Evolutionary conservation across 1,284 basidiomycete genomes (phyloP).

Genomic region (Laetiporus sulphureus): DNA sequence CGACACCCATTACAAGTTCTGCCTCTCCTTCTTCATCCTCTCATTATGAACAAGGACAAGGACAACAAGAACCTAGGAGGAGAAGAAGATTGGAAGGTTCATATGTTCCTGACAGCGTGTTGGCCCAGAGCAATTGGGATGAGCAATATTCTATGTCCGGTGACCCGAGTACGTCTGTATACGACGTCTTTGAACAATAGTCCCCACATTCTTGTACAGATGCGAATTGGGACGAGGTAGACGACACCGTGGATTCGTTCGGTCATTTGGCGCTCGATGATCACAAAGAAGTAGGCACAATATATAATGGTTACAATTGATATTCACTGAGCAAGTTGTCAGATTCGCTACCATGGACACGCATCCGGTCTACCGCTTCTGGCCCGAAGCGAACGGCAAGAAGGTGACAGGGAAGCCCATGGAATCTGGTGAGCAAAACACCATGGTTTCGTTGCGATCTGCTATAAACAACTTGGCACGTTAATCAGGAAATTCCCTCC

Average conservation of each 20-base stretch:
- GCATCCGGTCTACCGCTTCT: constrained; percentile 74
- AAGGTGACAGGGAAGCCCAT: constrained; percentile 48
- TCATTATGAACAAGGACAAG: neutral
- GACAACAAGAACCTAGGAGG: constrained; percentile 7
- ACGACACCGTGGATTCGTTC: constrained; percentile 53
- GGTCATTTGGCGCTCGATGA: constrained; percentile 81
- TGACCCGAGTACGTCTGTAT: constrained; percentile 6
- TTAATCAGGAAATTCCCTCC: constrained; percentile 46
- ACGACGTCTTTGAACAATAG: neutral
- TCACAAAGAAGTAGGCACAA: constrained; percentile 55
- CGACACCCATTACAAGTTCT: no score
- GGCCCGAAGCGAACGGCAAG: constrained; percentile 54
- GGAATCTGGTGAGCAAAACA: constrained; percentile 72
- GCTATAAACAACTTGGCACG: constrained; percentile 29
- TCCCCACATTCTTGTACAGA: neutral
- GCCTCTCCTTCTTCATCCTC: constrained; percentile 13
- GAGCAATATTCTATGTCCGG: constrained; percentile 17
- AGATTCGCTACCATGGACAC: constrained; percentile 75
- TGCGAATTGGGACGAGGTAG: constrained; percentile 29
- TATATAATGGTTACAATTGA: neutral
- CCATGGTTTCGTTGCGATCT: constrained; percentile 43
- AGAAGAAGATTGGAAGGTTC: constrained; percentile 19
- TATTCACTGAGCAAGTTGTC: neutral
- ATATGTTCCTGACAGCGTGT: constrained; percentile 16
- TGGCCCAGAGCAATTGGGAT: constrained; percentile 16